A percentile compares a stretch with the other conserved stretches of the same genome.
These are phyloP conservation scores for Stenocarpella maydis DNA, from an alignment of 2,329 filamentous ascomycete genomes.

Conservation along the genomic window DNA sequence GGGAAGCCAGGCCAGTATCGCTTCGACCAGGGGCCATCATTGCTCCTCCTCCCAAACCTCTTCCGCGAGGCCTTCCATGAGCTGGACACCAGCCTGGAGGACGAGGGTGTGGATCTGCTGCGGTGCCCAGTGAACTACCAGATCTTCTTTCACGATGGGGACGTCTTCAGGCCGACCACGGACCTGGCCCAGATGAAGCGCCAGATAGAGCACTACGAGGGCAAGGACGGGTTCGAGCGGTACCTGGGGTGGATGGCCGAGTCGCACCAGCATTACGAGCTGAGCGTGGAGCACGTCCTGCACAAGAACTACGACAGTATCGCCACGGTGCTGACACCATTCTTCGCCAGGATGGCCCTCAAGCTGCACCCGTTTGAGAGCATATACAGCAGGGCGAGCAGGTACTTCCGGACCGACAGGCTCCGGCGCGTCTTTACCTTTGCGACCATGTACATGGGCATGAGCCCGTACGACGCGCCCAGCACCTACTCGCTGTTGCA, in stretches of 20 bases:
- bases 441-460: conserved; percentile 84
- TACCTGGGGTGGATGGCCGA: conserved; percentile 74
- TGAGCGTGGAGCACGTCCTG: conserved; percentile 71
- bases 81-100: conserved; percentile 70
- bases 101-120: conserved; percentile 71
- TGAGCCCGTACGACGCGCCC: conserved; percentile 79
- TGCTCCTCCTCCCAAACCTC: conserved; percentile 74
- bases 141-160: conserved; percentile 75
- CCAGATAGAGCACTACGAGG: conserved; percentile 77
- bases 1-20: conserved; percentile 53
- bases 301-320: conserved; percentile 72
- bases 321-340: conserved; percentile 63
- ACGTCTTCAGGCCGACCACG: conserved; percentile 69
- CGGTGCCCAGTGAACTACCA: conserved; percentile 82
- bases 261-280: conserved; percentile 74
- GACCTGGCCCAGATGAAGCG: conserved; percentile 75
- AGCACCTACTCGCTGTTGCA: conserved; percentile 78
- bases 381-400: conserved; percentile 70
- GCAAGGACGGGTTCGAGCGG: conserved; percentile 73
- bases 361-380: conserved; percentile 75
- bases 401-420: conserved; percentile 75
- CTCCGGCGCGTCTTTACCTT: conserved; percentile 78
- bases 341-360: conserved; percentile 66
- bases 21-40: conserved; percentile 80
- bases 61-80: conserved; percentile 76